Evolutionary conservation across 2,329 filamentous ascomycete genomes (phyloP), one percentile per base, ranked within the genome.

Genomic region (Sporothrix pallida): DNA sequence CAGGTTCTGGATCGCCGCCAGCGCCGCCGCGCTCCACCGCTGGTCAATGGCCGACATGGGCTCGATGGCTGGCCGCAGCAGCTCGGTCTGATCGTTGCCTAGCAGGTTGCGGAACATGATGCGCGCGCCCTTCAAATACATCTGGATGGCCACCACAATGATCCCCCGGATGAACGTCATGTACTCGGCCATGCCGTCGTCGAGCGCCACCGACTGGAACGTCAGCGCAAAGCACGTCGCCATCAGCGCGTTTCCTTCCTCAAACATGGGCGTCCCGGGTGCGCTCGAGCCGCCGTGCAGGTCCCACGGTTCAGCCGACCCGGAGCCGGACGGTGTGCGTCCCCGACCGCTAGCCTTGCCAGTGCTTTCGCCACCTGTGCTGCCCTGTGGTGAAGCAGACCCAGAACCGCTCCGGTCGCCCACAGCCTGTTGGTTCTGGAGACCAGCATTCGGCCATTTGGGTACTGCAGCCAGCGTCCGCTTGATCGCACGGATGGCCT

Each of bases 401-500:
- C 52, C 69, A 15, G 52, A 71, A n/a, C 68, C 68, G 20, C 48
- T 68, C 3, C 63, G 48, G 31, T 69, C 67, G 48, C 67, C 67
- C 48, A 10, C 67, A 2, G 26, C 26, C 17, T 48, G 23, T 8
- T 69, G 37, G 31, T 17, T 63, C 7, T 37, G 44, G 3, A 37
- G 20, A 1, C 26, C 31, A n/a, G 52, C 17, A 8, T 37, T 54
- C 60, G 71, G 50, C 68, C 78, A 75, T 77, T 82, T 81, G 23
- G 86, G 78, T 3, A 82, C 81, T 65, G 84, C 82, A 12, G 82
- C 79, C 2, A 91, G 80, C 0, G 86, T 84, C 76, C 85, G 85
- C 79, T 90, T 90, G 77, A 91, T 87, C 6, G 88, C 86, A 74
- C 86, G 86, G 77, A 92, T 88, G 6, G 91, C 90, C 74, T 91